These are phyloP conservation scores for Phenoliferia sp. DNA, from an alignment of 1,284 basidiomycete genomes.

Conservation along the genomic window DNA sequence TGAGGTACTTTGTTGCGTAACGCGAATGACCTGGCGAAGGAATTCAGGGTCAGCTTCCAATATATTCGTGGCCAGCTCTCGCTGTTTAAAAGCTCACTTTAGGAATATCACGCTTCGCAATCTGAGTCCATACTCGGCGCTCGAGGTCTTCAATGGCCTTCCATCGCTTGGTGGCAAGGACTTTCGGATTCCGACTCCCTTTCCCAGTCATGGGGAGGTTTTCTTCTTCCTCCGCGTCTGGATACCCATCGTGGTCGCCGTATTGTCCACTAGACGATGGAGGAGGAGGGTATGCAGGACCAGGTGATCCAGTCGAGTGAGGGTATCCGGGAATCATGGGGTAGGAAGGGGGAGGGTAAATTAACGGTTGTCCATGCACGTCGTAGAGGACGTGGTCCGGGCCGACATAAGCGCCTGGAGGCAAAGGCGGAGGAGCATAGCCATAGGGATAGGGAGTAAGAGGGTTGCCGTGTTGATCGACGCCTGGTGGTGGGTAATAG, in stretches of 20 bases:
- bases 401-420: constrained; percentile 5
- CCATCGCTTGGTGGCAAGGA: not conserved
- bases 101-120: constrained; percentile 35
- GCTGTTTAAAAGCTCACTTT: constrained; percentile 7
- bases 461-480: not conserved
- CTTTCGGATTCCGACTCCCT: constrained; percentile 2
- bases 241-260: not conserved
- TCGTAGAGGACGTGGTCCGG: constrained; percentile 19
- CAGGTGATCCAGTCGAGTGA: not conserved
- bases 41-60: not conserved
- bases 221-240: not conserved
- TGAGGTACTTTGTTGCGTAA: constrained; percentile 17
- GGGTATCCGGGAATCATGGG: not conserved
- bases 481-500: not conserved
- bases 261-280: not conserved
- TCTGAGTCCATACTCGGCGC: constrained; percentile 32
- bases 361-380: not conserved
- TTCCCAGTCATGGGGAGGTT: not conserved
- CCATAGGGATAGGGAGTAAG: not conserved
- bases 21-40: constrained; percentile 15
- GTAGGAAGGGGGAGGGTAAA: not conserved
- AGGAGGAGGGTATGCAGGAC: not conserved
- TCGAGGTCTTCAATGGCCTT: constrained; percentile 24
- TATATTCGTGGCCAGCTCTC: too few species aligned
- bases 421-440: not conserved